phyloP scores from a whole-genome alignment of 164 flowering plant species.

The Nymphaea colorata region DNA sequence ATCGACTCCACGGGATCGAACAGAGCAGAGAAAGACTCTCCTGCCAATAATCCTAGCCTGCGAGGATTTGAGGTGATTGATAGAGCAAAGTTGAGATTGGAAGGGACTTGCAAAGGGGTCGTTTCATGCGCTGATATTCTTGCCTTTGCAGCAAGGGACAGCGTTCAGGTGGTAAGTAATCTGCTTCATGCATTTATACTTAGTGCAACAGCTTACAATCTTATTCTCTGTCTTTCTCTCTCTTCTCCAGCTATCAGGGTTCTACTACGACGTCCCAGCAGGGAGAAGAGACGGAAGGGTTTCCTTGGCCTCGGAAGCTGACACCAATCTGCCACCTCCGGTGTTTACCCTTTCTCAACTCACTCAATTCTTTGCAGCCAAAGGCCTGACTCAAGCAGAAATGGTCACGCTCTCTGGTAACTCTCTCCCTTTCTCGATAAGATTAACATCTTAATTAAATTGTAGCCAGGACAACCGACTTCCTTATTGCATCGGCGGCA shows the following conservation, averaged over 20 bases:
- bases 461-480: background rate
- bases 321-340: conserved; percentile 28
- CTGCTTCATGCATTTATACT: background rate
- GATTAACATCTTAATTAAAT: background rate
- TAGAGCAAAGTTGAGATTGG: conserved; percentile 33
- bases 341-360: conserved; percentile 17
- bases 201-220: background rate
- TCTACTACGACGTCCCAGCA: conserved; percentile 26
- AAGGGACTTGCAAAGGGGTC: conserved; percentile 30
- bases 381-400: conserved; percentile 34
- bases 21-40: conserved; percentile 39
- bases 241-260: background rate
- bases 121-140: conserved; percentile 67
- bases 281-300: conserved; percentile 52
- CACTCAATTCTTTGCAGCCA: conserved; percentile 27
- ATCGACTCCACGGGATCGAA: conserved; percentile 27
- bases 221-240: background rate
- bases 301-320: conserved; percentile 29
- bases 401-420: conserved; percentile 42
- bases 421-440: background rate
- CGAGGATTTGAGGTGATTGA: conserved; percentile 52
- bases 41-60: conserved; percentile 28
- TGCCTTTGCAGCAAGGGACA: conserved; percentile 51
- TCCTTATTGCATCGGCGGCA: too few relatives aligned
- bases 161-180: conserved; percentile 26